phyloP scores from a whole-genome alignment of 2,329 filamentous ascomycete genomes.

The Hymenoscyphus albidus region DNA sequence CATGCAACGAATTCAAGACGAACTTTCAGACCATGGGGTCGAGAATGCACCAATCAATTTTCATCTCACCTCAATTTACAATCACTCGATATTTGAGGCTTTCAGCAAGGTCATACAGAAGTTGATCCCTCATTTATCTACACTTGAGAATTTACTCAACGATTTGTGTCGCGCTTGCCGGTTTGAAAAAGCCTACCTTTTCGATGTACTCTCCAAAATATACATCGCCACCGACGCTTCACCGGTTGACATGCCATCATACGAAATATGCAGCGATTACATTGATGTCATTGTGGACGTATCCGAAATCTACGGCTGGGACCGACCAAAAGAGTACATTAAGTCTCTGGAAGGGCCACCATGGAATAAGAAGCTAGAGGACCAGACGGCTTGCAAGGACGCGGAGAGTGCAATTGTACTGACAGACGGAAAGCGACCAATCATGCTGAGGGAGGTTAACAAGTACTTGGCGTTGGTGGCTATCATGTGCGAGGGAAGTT shows the following conservation, averaged over 20 bases:
- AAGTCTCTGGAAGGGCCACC: conserved; percentile 55
- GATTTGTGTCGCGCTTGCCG: conserved; percentile 89
- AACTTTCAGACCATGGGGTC: conserved; percentile 87
- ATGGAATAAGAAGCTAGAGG: conserved; percentile 58
- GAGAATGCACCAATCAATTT: conserved; percentile 93
- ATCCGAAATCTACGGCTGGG: conserved; percentile 89
- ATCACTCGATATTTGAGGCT: conserved; percentile 96
- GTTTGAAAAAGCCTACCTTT: conserved; percentile 97
- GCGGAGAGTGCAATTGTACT: conserved; percentile 67
- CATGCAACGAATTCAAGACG: conserved; percentile 92
- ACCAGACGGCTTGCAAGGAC: conserved; percentile 62
- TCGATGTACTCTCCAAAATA: conserved; percentile 96
- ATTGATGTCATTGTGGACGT: conserved; percentile 98
- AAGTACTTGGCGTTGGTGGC: conserved; percentile 77
- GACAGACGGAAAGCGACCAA: conserved; percentile 57
- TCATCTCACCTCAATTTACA: conserved; percentile 96
- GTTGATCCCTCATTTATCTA: conserved; percentile 87
- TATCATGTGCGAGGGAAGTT: conserved; percentile 81
- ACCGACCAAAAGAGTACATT: conserved; percentile 51
- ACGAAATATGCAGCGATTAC: conserved; percentile 98
- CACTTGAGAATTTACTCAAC: conserved; percentile 89
- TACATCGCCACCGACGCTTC: conserved; percentile 96
- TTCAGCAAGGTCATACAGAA: conserved; percentile 99
- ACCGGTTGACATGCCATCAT: conserved; percentile 90
- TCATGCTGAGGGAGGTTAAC: conserved; percentile 66